These are phyloP conservation scores for Citrus mangshanensis DNA, from an alignment of 345 rosid genomes.

Conservation along the genomic window DNA sequence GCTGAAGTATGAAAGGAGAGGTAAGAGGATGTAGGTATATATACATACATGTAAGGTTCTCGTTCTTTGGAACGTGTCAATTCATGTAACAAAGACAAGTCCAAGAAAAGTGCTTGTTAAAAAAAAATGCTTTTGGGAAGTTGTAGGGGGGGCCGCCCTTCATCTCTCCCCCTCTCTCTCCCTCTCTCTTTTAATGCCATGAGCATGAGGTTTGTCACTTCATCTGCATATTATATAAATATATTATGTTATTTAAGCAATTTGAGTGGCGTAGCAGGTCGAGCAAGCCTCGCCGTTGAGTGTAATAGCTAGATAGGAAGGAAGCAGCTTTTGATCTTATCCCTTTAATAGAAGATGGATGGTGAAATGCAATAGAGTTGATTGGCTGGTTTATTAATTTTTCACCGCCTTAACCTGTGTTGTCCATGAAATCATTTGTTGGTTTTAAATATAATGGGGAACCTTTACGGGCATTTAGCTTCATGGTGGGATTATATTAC, in stretches of 20 bases:
- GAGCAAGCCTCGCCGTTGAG: background rate
- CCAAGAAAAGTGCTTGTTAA: background rate
- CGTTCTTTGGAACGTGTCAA: slow-evolving; percentile 28
- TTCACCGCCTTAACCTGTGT: slow-evolving; percentile 22
- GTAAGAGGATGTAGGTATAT: slow-evolving; percentile 29
- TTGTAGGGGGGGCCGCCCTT: slow-evolving; percentile 10
- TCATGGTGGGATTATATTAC: slow-evolving; percentile 19
- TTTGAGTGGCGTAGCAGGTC: background rate
- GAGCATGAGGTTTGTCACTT: background rate
- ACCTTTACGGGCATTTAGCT: slow-evolving; percentile 13
- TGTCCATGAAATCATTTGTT: slow-evolving; percentile 22
- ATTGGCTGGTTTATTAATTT: slow-evolving; percentile 18
- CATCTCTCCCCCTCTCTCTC: background rate
- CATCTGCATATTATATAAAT: background rate
- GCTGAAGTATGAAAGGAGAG: slow-evolving; percentile 4
- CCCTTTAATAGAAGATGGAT: background rate
- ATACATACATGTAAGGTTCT: slow-evolving; percentile 27
- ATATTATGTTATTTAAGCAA: slow-evolving; percentile 1
- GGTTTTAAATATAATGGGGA: slow-evolving; percentile 18
- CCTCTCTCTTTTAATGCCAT: background rate
- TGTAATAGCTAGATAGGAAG: background rate
- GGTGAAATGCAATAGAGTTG: slow-evolving; percentile 2
- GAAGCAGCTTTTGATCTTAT: slow-evolving; percentile 10
- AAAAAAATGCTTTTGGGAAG: slow-evolving; percentile 12
- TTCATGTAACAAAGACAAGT: background rate